These are phyloP conservation scores for Thielaviopsis punctulata DNA, from an alignment of 2,329 filamentous ascomycete genomes.

Conservation along the genomic window DNA sequence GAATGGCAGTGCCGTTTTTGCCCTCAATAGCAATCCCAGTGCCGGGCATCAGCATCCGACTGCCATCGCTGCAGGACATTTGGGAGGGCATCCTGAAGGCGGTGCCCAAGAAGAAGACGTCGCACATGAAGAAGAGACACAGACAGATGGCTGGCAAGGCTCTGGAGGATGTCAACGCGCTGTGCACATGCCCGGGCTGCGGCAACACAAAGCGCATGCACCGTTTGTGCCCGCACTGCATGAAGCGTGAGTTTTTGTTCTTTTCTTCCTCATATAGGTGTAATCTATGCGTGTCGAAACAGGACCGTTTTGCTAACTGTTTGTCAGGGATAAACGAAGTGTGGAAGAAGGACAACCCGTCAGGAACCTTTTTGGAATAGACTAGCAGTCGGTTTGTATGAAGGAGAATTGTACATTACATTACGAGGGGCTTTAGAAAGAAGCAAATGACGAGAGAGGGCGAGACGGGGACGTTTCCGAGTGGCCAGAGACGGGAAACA, in stretches of 20 bases:
- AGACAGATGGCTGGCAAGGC: slow-evolving; percentile 93
- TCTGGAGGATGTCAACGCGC: slow-evolving; percentile 69
- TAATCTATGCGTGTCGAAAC: background rate
- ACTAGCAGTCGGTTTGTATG: background rate
- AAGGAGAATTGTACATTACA: background rate
- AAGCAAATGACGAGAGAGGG: background rate
- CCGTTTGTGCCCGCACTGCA: slow-evolving; percentile 72
- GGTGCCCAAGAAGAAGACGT: slow-evolving; percentile 97
- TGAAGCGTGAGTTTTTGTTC: slow-evolving; percentile 45
- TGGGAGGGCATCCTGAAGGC: slow-evolving; percentile 88
- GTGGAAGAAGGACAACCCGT: slow-evolving; percentile 14
- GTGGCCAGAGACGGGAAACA: background rate
- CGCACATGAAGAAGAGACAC: slow-evolving; percentile 84
- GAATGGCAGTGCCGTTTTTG: slow-evolving; percentile 24
- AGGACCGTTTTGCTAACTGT: background rate
- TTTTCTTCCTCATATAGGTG: too few relatives aligned
- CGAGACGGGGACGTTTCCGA: background rate
- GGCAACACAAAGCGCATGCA: slow-evolving; percentile 79
- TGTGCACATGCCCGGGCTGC: slow-evolving; percentile 82
- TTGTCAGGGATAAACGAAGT: slow-evolving; percentile 13
- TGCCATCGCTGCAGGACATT: slow-evolving; percentile 52
- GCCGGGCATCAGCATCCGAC: slow-evolving; percentile 38
- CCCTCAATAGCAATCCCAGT: slow-evolving; percentile 39
- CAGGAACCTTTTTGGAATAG: slow-evolving; percentile 11
- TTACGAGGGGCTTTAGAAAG: background rate